Percentiles rank a stretch among this genome's conserved stretches.
These are phyloP conservation scores for Starmerella khaoyaiensis DNA, from an alignment of 805 yeast species.

Conservation along the genomic window DNA sequence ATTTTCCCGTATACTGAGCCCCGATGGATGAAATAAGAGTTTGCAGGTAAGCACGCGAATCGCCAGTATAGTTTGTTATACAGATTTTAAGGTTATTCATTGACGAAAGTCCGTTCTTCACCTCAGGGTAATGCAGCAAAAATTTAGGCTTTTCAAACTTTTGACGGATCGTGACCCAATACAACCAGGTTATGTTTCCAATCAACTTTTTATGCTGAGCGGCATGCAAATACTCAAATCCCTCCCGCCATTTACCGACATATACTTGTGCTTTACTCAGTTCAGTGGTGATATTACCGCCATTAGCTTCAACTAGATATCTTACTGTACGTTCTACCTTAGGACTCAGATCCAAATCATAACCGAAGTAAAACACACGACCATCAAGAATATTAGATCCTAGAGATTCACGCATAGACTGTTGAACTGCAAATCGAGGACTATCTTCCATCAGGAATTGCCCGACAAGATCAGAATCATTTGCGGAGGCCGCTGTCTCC, in stretches of 20 bases:
- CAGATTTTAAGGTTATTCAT: conserved; percentile 46
- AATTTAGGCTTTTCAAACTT: conserved; percentile 46
- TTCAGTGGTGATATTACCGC: conserved; percentile 38
- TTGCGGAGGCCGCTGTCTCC: neutral
- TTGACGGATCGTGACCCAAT: conserved; percentile 45
- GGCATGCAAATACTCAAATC: conserved; percentile 41
- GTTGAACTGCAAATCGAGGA: conserved; percentile 22
- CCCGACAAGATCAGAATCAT: conserved; percentile 8
- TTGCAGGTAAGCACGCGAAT: conserved; percentile 61
- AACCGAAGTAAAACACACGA: conserved; percentile 39
- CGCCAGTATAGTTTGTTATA: conserved; percentile 75
- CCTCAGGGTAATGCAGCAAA: conserved; percentile 61
- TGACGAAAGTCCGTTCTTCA: conserved; percentile 38
- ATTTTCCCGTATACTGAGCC: conserved; percentile 57
- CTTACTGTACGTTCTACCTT: conserved; percentile 32
- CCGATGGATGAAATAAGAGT: conserved; percentile 55
- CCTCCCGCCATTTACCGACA: conserved; percentile 51
- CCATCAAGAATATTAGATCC: conserved; percentile 28
- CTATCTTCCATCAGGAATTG: conserved; percentile 15
- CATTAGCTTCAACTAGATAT: conserved; percentile 37
- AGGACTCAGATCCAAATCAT: conserved; percentile 44
- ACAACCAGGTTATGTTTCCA: conserved; percentile 69
- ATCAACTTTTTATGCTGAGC: conserved; percentile 32
- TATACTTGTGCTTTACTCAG: conserved; percentile 34
- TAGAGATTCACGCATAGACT: conserved; percentile 18